A percentile compares a stretch with the other conserved stretches of the same genome.
Conservation (phyloP, 108 stramenopile genomes). For the Cylindrotheca closterium region DNA sequence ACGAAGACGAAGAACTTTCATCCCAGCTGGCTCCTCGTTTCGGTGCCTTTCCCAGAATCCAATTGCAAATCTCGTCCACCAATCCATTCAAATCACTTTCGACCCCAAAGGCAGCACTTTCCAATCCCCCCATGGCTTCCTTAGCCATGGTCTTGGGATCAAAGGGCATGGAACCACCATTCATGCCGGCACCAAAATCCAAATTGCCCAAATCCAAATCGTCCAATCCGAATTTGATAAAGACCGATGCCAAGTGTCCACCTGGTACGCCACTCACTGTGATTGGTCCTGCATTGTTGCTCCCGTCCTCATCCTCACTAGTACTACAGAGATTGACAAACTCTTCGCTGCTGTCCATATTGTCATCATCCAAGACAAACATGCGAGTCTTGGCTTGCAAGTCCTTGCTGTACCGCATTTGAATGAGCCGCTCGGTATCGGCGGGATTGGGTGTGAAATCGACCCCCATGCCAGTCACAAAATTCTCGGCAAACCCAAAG, state of each 20-base stretch:
- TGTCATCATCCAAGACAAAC: conserved; percentile 78
- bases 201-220: conserved; percentile 36
- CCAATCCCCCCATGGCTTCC: conserved; percentile 66
- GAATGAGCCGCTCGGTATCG: conserved; percentile 65
- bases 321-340: conserved; percentile 45
- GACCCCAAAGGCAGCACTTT: conserved; percentile 77
- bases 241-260: conserved; percentile 78
- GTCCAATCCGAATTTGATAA: conserved; percentile 58
- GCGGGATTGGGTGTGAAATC: conserved; percentile 67
- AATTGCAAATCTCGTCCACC: conserved; percentile 66
- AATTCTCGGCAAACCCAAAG: conserved; percentile 68
- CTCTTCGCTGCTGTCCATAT: conserved; percentile 55
- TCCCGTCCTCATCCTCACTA: conserved; percentile 9
- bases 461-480: conserved; percentile 64
- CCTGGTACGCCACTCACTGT: conserved; percentile 56
- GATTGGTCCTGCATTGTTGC: conserved; percentile 1
- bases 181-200: no score
- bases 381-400: conserved; percentile 59
- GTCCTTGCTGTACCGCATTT: conserved; percentile 52
- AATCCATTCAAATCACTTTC: conserved; percentile 49
- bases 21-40: conserved; percentile 9
- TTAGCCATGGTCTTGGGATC: conserved; percentile 68
- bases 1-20: no score
- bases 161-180: conserved; percentile 28
- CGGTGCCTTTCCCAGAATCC: conserved; percentile 65